A percentile compares a stretch with the other conserved stretches of the same genome.
These are phyloP conservation scores for Sclerotinia trifoliorum DNA, from an alignment of 2,329 filamentous ascomycete genomes.

Conservation along the genomic window DNA sequence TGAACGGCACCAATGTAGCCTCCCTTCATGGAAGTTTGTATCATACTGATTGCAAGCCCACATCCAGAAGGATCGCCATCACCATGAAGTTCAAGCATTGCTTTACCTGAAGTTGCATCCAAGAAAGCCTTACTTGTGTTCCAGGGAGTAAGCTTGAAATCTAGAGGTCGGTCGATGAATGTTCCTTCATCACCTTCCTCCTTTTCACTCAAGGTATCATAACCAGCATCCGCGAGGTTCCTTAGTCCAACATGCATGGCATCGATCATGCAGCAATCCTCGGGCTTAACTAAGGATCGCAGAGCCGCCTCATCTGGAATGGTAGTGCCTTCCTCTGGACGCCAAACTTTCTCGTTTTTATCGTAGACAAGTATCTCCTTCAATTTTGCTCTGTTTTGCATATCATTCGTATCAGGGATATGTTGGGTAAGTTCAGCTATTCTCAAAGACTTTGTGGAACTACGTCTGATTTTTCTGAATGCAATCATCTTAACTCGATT, in stretches of 20 bases:
- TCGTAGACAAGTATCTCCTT: constrained; percentile 94
- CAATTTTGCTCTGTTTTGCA: constrained; percentile 93
- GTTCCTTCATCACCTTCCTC: constrained; percentile 50
- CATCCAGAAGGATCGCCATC: constrained; percentile 93
- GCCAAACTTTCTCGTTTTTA: constrained; percentile 81
- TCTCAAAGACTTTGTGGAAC: constrained; percentile 64
- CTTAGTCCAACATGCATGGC: constrained; percentile 96
- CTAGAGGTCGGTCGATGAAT: constrained; percentile 61
- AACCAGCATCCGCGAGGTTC: constrained; percentile 87
- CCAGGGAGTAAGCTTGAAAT: constrained; percentile 92
- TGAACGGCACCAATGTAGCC: constrained; percentile 83
- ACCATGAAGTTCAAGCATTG: constrained; percentile 93
- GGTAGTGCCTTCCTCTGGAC: constrained; percentile 67
- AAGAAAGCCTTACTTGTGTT: constrained; percentile 96
- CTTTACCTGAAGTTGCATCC: constrained; percentile 89
- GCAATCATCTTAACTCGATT: constrained; percentile 95
- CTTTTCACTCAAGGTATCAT: constrained; percentile 68
- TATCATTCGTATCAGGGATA: constrained; percentile 88
- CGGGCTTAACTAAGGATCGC: constrained; percentile 86
- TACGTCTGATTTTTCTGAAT: constrained; percentile 81
- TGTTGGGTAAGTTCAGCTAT: constrained; percentile 88
- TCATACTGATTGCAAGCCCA: constrained; percentile 93
- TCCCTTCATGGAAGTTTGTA: constrained; percentile 98
- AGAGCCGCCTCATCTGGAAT: constrained; percentile 79
- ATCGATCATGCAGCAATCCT: constrained; percentile 91